Base-by-base conservation (phyloP, 2,329 filamentous ascomycete species). In the Cladorrhinum sp. region DNA sequence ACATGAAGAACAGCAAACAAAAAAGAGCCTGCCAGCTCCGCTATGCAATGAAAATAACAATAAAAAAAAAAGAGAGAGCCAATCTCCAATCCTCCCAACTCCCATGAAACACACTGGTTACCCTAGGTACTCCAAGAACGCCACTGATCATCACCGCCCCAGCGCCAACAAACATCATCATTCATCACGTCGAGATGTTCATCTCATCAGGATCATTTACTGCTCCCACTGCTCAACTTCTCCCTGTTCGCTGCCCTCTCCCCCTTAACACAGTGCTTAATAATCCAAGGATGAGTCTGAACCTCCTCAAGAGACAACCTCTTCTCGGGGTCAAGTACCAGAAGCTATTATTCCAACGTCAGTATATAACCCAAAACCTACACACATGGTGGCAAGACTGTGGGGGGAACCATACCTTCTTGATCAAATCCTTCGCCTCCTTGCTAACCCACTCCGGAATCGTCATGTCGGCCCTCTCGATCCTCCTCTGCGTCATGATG, bases 301-400 rank as follows among this genome's bases (percentile, higher is more conserved):
- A 98, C 89, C 62, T 96, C 88, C 16, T 96, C 92, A 10, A 99
- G 84, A 2, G 92, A 85, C 68, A 99, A 90, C 66, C 95, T 84
- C 81, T 96, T 96, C 71, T 96, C 92, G 0, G 95, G 95, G 72
- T 98, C 92, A 59, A 98, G 83, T 20, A 97, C 92, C 49, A 99
- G 85, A 42, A 96, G 80, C 91, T 90, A 74, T 53, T 16, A 5
- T 28, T 28, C 4, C 26, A 28, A 4, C 26, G 26, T 28, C 26
- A 28, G 26, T 28, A n/a, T n/a, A n/a, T n/a, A n/a, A n/a, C n/a
- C n/a, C n/a, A n/a, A n/a, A n/a, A n/a, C n/a, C n/a, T n/a, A n/a
- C n/a, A n/a, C n/a, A n/a, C 26, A 28, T 9, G 4, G 9, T 28
- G 26, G 4, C 26, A 28, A 28, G 9, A 28, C 4, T 28, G 9